Base-by-base conservation (phyloP, 73 alveolate species). In the Paraurostyla sp. region DNA sequence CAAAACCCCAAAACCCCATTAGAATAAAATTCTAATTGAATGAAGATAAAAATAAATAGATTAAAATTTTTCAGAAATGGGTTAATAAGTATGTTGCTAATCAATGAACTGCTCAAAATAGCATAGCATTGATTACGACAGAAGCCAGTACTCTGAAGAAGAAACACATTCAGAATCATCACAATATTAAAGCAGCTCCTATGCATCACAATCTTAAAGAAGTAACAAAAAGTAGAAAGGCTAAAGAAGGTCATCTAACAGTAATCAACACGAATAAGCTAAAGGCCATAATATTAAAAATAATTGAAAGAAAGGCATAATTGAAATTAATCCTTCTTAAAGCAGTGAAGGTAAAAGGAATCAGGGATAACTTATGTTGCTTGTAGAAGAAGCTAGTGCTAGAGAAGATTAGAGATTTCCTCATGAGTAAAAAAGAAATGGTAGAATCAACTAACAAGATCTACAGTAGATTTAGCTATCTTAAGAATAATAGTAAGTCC, bases 51-150 rank as follows among this genome's bases (percentile, higher is more conserved):
- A n/a, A n/a, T n/a, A n/a, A n/a, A n/a, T n/a, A n/a, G n/a, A n/a
- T n/a, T n/a, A n/a, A n/a, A n/a, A n/a, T n/a, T n/a, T n/a, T n/a
- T n/a, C n/a, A n/a, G n/a, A n/a, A 25, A 65, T 65, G 82, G 82
- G 82, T 65, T 65, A 65, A 40, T 35, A 65, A 65, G 25, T 40
- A 40, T 65, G 82, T 40, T 65, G 82, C 58, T 22, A 65, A 30
- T 13, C 76, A 65, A 38, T 65, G 7, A 65, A 65, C 25, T 65
- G 82, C 42, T 38, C 35, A 38, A 65, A 65, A 38, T 38, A 32
- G 41, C 35, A 65, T 65, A 58, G 41, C 13, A 11, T 65, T 2
- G 58, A 65, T 15, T 65, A 38, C 18, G 36, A 6, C 41, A 35
- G 41, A 52, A 52, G 23, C 41, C 35, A 65, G 13, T 38, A 65